These are phyloP conservation scores for Neophaeococcomyces mojaviensis DNA, from an alignment of 2,329 filamentous ascomycete species.

Conservation along the genomic window DNA sequence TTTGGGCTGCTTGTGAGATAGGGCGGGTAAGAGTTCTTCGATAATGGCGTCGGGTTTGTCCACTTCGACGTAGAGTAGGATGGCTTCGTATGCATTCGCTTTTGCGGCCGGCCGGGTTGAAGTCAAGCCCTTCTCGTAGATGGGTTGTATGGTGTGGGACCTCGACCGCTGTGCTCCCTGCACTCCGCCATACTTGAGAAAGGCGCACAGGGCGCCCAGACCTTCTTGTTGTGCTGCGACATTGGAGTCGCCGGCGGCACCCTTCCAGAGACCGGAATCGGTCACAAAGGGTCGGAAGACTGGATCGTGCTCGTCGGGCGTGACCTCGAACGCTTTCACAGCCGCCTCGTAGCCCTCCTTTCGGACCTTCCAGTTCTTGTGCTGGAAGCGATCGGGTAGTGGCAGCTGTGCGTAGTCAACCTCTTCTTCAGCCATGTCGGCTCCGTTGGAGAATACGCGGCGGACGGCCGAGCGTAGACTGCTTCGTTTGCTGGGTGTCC, in stretches of 20 bases:
- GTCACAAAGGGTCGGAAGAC: constrained; percentile 80
- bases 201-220: constrained; percentile 77
- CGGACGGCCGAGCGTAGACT: constrained; percentile 7
- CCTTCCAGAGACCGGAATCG: constrained; percentile 83
- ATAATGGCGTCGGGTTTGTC: constrained; percentile 79
- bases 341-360: constrained; percentile 94
- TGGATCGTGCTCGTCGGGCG: constrained; percentile 76
- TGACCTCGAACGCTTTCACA: constrained; percentile 74
- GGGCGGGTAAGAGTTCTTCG: constrained; percentile 76
- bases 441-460: constrained; percentile 17
- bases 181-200: constrained; percentile 80
- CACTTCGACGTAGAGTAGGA: constrained; percentile 82
- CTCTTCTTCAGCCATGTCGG: constrained; percentile 35
- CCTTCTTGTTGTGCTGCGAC: constrained; percentile 95
- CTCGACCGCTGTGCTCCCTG: constrained; percentile 65
- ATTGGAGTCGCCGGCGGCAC: constrained; percentile 86
- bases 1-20: constrained; percentile 87
- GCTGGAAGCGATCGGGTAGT: constrained; percentile 35
- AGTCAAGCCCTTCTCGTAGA: constrained; percentile 84
- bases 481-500: neutral
- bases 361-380: constrained; percentile 85
- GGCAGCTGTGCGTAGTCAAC: constrained; percentile 38
- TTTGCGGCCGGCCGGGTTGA: constrained; percentile 87
- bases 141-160: constrained; percentile 62
- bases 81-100: constrained; percentile 72